Base-by-base conservation (phyloP, 2,329 filamentous ascomycete genomes). In the Rhynchosporium graminicola region DNA sequence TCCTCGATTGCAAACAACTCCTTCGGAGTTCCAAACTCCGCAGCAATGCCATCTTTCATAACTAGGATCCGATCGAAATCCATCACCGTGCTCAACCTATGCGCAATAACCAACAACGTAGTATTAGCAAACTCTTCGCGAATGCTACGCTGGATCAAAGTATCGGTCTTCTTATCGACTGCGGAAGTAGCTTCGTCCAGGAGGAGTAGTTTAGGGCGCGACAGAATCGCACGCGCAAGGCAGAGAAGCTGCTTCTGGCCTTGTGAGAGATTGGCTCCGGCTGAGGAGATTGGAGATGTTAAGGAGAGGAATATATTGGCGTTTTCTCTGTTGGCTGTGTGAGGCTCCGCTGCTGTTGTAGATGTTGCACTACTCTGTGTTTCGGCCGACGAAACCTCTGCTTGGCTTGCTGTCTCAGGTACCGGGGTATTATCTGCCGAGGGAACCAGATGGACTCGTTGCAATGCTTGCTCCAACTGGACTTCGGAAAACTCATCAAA, bases 241-340 rank as follows among this genome's bases (percentile, higher is more conserved):
- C 93, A 93, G 87, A 97, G 95, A 55, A 97, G 84, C 76, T 97
- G 94, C 1, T 94, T 87, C 77, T 97, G 93, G 13, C 93, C 93
- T 28, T 97, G 87, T 5, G 69, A 71, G 4, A 80, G 59, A 38
- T 69, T 68, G 2, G 62, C 81, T 0, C 89, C 89, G 29, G 87
- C 87, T 71, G 90, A 87, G 2, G 87, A 85, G 65, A 92, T 83
- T 56, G 82, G 79, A 20, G 86, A 87, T 33, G 78, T 76, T 5
- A 92, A 80, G 43, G 83, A 81, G 20, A 58, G 45, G 45, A 58
- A 58, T 29, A 58, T 58, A 29, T 63, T 69, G 9, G 45, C 55
- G 29, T 69, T 66, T 29, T 63, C 62, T 45, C 29, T 54, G 61
- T 45, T 59, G 47, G 33, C 46, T n/a, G 43, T 38, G 20, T 26